These are phyloP conservation scores for Silene noctiflora DNA, from an alignment of 179 eudicot genomes.

Conservation along the genomic window DNA sequence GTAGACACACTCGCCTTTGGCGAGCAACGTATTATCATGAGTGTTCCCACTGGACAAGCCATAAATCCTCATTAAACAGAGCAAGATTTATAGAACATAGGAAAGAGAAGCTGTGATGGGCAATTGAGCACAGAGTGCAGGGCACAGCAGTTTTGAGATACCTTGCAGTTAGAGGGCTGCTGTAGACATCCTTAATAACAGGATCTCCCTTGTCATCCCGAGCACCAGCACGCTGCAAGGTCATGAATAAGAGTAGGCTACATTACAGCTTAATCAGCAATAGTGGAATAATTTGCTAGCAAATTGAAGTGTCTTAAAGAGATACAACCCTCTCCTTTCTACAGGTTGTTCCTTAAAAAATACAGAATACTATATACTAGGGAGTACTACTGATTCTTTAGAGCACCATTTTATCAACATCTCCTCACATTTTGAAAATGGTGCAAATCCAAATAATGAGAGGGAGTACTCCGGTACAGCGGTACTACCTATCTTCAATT, in stretches of 20 bases:
- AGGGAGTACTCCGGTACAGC: background rate
- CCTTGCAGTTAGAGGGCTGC: constrained; percentile 93
- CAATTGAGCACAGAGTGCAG: background rate
- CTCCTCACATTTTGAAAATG: background rate
- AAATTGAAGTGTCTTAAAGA: background rate
- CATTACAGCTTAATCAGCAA: background rate
- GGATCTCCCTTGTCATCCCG: constrained; percentile 87
- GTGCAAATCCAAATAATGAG: background rate
- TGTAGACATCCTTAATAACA: constrained; percentile 75
- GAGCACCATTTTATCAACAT: background rate
- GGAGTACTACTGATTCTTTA: background rate
- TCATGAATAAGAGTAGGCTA: background rate
- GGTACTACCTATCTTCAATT: background rate
- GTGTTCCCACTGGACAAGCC: constrained; percentile 68
- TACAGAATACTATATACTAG: background rate
- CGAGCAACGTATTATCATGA: constrained; percentile 79
- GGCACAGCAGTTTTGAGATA: constrained; percentile 24
- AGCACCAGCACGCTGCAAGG: constrained; percentile 84
- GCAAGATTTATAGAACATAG: background rate
- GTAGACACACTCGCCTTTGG: constrained; percentile 84
- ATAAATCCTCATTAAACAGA: constrained; percentile 5
- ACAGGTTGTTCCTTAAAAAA: background rate
- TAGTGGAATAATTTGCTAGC: background rate
- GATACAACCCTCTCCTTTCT: background rate
- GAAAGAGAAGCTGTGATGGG: background rate